Conservation (phyloP, 805 yeast species). For the Yamadazyma scolyti region DNA sequence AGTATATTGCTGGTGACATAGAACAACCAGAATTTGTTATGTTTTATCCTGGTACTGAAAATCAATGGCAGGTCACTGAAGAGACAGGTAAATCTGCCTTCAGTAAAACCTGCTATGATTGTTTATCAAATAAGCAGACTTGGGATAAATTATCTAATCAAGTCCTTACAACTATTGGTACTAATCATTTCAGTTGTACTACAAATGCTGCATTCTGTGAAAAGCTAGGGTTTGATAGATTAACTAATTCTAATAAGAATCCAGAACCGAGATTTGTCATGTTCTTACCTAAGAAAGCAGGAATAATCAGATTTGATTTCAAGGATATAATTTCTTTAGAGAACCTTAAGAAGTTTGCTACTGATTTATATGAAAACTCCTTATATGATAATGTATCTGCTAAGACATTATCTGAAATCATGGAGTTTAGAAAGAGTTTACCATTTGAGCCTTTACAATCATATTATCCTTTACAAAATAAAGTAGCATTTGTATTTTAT, state of each 20-base stretch:
- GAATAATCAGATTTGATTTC: slow-evolving; percentile 48
- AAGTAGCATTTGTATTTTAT: slow-evolving; percentile 50
- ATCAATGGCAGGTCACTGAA: slow-evolving; percentile 33
- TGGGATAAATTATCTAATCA: slow-evolving; percentile 60
- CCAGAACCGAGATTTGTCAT: slow-evolving; percentile 42
- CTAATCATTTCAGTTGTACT: slow-evolving; percentile 62
- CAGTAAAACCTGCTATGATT: slow-evolving; percentile 40
- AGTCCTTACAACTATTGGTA: slow-evolving; percentile 31
- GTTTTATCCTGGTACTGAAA: slow-evolving; percentile 59
- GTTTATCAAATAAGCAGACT: slow-evolving; percentile 46
- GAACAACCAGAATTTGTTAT: slow-evolving; percentile 53
- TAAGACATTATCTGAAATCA: slow-evolving; percentile 24
- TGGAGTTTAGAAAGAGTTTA: slow-evolving; percentile 25
- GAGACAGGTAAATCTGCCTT: slow-evolving; percentile 32
- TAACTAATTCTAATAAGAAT: slow-evolving; percentile 16
- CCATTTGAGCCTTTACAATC: slow-evolving; percentile 27
- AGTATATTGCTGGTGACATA: slow-evolving; percentile 48
- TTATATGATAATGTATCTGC: slow-evolving; percentile 32
- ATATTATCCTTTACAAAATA: slow-evolving; percentile 36
- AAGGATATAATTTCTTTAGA: slow-evolving; percentile 29
- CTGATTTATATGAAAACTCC: slow-evolving; percentile 45
- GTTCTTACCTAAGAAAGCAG: slow-evolving; percentile 48
- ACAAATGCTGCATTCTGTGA: slow-evolving; percentile 49
- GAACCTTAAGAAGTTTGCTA: slow-evolving; percentile 41
- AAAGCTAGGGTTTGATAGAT: slow-evolving; percentile 42